Evolutionary conservation across 805 yeast genomes (phyloP), one percentile per base, ranked within the genome.

Genomic region (Wickerhamiella spandovensis): DNA sequence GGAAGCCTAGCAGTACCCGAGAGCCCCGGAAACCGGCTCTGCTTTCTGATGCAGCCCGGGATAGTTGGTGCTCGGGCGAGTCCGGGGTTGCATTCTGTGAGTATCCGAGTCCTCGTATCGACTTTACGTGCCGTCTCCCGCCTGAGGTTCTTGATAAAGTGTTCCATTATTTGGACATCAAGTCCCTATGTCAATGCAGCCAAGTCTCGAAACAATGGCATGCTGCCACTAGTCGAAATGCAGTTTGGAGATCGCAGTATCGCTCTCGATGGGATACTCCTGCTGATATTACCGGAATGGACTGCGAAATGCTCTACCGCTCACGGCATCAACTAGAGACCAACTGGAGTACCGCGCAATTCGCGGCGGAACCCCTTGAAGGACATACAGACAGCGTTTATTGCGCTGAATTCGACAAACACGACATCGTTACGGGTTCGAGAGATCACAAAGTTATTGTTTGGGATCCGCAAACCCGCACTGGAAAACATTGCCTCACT

Each of bases 371-470:
- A 21, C 51, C 55, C 8, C 52, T 66, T 24, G 50, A 47, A 3
- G 96, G 95, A 3, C 97, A 89, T 62, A 70, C 76, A 39, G 95
- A 85, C 62, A 90, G 95, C 20, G 83, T 89, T 13, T 74, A 90
- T 37, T 79, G 95, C 55, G 73, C 88, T 45, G 87, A 84, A 61
- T 84, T 82, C 65, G 81, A 80, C 54, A 78, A 82, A 63, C 71
- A 79, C 56, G 69, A 76, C 53, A 67, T 89, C 39, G 79, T 89
- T 68, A 85, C 95, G 2, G 97, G 95, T 0, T 86, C 95, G 0
- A 44, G 67, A 6, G 72, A 68, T 48, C 49, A 54, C 5, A 57
- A 66, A 15, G 54, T 68, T n/a, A 57, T 61, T 20, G 55, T 68
- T 3, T 68, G 72, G 72, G 58, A 60, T 37, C 43, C 61, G 7